phyloP scores from a whole-genome alignment of 805 yeast species.

The Lipomyces anomalus region DNA sequence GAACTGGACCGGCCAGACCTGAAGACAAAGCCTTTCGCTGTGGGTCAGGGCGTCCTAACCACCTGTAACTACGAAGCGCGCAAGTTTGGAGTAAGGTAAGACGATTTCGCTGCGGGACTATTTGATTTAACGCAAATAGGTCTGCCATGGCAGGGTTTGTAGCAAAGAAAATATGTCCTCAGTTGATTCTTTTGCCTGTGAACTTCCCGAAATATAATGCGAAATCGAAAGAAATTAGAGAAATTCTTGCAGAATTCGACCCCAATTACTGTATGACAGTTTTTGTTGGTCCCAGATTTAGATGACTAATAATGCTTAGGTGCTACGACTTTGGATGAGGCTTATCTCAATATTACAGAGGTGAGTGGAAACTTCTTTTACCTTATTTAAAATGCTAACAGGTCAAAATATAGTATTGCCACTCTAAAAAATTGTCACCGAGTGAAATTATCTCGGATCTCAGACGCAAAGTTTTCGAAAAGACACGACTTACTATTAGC shows the following conservation, averaged over 20 bases:
- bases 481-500: conserved; percentile 65
- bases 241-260: conserved; percentile 45
- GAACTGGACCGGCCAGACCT: conserved; percentile 53
- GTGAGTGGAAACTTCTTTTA: neutral
- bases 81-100: conserved; percentile 50
- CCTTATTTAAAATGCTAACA: no score
- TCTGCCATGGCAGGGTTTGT: conserved; percentile 87
- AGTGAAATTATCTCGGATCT: conserved; percentile 33
- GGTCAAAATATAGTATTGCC: neutral
- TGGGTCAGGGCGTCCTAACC: conserved; percentile 56
- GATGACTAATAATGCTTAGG: conserved; percentile 3
- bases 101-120: no score
- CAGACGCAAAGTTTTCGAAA: conserved; percentile 38
- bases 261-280: conserved; percentile 38
- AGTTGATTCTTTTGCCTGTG: conserved; percentile 57
- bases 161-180: conserved; percentile 64
- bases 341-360: conserved; percentile 25
- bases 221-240: conserved; percentile 59
- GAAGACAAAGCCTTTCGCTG: conserved; percentile 58
- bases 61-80: conserved; percentile 83
- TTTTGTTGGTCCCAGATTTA: no score
- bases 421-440: neutral
- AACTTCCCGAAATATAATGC: conserved; percentile 68
- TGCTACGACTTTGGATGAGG: conserved; percentile 61
- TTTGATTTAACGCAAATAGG: conserved; percentile 14